Conservation (phyloP, 2,329 filamentous ascomycete species). For the Macrophomina pseudophaseolina region DNA sequence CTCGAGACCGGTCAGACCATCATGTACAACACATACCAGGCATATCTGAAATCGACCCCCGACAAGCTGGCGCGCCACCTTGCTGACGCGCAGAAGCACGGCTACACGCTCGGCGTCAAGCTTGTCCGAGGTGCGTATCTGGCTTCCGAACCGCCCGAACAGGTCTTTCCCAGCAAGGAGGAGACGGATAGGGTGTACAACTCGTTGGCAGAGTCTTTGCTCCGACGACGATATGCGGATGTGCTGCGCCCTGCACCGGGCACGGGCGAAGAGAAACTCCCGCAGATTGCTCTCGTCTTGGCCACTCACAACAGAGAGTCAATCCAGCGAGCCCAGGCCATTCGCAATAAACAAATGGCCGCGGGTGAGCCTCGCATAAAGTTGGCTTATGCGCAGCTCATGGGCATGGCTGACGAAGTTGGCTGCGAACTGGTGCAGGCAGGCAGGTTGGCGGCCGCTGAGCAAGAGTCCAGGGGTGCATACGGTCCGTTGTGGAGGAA, state of each 20-base stretch:
- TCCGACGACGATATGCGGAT: conserved; percentile 49
- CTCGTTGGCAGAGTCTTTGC: conserved; percentile 65
- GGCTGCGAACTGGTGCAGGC: conserved; percentile 56
- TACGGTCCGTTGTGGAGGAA: conserved; percentile 20
- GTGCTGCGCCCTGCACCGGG: conserved; percentile 47
- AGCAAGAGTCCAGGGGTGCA: conserved; percentile 61
- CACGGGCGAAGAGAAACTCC: conserved; percentile 50
- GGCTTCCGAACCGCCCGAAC: conserved; percentile 52
- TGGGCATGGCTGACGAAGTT: conserved; percentile 96
- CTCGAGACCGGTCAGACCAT: conserved; percentile 72
- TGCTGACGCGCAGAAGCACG: conserved; percentile 51
- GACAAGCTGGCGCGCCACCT: conserved; percentile 53
- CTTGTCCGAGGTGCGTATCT: conserved; percentile 65
- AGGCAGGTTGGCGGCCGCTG: conserved; percentile 50
- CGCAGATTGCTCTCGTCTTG: conserved; percentile 66
- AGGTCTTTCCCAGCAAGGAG: conserved; percentile 61
- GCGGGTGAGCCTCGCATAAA: conserved; percentile 45
- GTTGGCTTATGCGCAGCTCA: conserved; percentile 74
- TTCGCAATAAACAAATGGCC: conserved; percentile 54
- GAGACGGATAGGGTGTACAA: conserved; percentile 70
- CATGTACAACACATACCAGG: conserved; percentile 71
- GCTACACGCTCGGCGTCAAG: conserved; percentile 61
- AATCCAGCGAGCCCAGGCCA: conserved; percentile 54
- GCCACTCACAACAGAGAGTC: conserved; percentile 83
- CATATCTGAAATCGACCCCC: conserved; percentile 59